Base-by-base conservation (phyloP, 768 basidiomycete species). In the Boletus pseudo-olivaceus region DNA sequence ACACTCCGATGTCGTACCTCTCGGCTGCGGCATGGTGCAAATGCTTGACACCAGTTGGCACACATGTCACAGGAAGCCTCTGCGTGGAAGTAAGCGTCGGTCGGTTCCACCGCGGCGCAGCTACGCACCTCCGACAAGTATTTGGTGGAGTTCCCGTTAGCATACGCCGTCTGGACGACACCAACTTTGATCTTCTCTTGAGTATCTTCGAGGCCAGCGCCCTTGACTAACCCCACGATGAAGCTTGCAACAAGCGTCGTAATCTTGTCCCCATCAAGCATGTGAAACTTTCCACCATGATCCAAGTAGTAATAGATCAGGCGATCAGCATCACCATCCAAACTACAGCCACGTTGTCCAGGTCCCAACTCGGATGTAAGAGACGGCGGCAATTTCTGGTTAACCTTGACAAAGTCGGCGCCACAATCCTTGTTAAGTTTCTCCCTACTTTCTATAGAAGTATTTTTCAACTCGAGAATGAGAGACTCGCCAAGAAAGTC, bases 241-340 rank as follows among this genome's bases (percentile, higher is more conserved):
- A 93, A 98, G 27, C 90, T 86, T 10, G 97, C 93, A 23, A 93
- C 93, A 34, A 99, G 79, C 1, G 89, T 86, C 4, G 97, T 91
- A 54, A 98, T 98, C 80, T 98, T 99, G 75, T 99, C 97, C 11
- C 97, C 97, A 61, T 99, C 97, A 39, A 99, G 81, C 82, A 99
- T 84, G 63, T 84, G 87, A 76, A 98, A 99, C 49, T 80, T 76
- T 33, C 82, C 78, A 30, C 79, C 76, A 55, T 87, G 83, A 67
- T 93, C 90, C 55, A 92, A 72, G 70, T 97, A 98, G 74, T 85
- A 98, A 69, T 93, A 99, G 66, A 99, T 95, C 61, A 99, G 75
- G 37, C 97, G 85, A 74, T 99, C 97, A 5, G 97, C 97, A 70
- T 99, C 97, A 35, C 97, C 97, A 61, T 99, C 97, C 51, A 97